phyloP scores from a whole-genome alignment of 1,284 basidiomycete species.

The Apiotrichum mycotoxinovorans region DNA sequence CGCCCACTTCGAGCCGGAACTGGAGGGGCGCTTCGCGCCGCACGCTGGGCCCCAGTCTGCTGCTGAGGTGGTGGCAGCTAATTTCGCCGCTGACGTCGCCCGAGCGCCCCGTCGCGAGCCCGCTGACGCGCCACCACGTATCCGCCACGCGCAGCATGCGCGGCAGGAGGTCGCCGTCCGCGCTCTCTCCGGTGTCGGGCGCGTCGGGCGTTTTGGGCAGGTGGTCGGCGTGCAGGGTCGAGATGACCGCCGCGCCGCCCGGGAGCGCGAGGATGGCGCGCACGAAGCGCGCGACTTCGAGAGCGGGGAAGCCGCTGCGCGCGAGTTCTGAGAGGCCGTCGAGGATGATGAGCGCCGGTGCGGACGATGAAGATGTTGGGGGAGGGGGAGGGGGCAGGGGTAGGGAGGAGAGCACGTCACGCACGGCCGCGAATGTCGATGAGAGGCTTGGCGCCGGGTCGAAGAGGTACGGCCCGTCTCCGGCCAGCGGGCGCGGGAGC shows the following conservation, averaged over 20 bases:
- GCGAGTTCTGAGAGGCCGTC: constrained; percentile 42
- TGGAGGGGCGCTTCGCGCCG: constrained; percentile 34
- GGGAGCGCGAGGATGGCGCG: constrained; percentile 28
- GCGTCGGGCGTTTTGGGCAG: constrained; percentile 18
- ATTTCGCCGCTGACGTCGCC: constrained; percentile 48
- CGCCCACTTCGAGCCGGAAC: constrained; percentile 43
- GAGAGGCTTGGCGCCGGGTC: constrained; percentile 23
- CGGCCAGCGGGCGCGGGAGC: constrained; percentile 1
- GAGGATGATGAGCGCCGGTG: constrained; percentile 32
- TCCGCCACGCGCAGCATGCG: constrained; percentile 29
- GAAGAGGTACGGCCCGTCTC: constrained; percentile 24
- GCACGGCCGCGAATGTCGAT: constrained; percentile 25
- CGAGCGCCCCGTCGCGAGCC: constrained; percentile 39
- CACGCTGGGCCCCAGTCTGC: background rate
- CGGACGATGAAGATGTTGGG: background rate
- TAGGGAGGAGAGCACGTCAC: background rate
- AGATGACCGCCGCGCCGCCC: constrained; percentile 22
- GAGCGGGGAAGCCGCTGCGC: constrained; percentile 30
- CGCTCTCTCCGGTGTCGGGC: background rate
- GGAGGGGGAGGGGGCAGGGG: background rate
- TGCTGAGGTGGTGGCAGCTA: background rate
- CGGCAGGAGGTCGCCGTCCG: constrained; percentile 23
- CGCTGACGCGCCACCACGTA: constrained; percentile 44
- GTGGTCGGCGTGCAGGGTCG: constrained; percentile 38
- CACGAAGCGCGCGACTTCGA: constrained; percentile 33